Base-by-base conservation (phyloP, 352 stramenopile species). In the Globisporangium nunn region DNA sequence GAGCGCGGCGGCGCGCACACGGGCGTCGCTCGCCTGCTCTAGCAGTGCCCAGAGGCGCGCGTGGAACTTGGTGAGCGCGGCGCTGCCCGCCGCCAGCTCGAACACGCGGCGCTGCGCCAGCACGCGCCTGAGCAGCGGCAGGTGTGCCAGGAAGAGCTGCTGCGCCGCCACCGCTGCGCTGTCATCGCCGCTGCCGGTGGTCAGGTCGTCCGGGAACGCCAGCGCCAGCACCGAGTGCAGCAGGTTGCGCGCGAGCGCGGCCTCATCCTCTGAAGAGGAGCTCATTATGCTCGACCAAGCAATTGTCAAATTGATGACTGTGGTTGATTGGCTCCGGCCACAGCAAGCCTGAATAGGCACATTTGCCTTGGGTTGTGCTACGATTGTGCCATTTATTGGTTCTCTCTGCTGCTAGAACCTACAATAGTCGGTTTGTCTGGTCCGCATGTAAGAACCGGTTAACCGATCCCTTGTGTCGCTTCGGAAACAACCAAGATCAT, bases 41-140 rank as follows among this genome's bases (percentile, higher is more conserved):
- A 85, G 68, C 56, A 90, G 62, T 60, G 85, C 61, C 37, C 85
- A 74, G 48, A 94, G 59, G 52, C 67, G 72, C 50, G 61, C 68
- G 35, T 87, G 75, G 65, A 88, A 85, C 72, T 92, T 94, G 50
- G 68, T 69, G 59, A 88, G 66, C 52, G 81, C 84, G 50, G 90
- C 90, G 63, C 81, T 77, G 35, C 87, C 74, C n/a, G 61, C 71
- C 47, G 91, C 78, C 35, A 87, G 63, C 14, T 67, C 76, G 49
- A 94, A 91, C 40, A 94, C 79, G 53, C 88, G 84, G 59, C 89
- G 81, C 30, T 86, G 66, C 59, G 64, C 40, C 8, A 91, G 50
- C 40, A 86, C 68, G 7, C 60, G 50, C 43, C 60, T 58, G 17
- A 94, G 57, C 66, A 85, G 70, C 58, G 59, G 51, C 39, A 81